Evolutionary conservation across 148 eudicot genomes (phyloP).

Genomic region (Euryodendron excelsum): DNA sequence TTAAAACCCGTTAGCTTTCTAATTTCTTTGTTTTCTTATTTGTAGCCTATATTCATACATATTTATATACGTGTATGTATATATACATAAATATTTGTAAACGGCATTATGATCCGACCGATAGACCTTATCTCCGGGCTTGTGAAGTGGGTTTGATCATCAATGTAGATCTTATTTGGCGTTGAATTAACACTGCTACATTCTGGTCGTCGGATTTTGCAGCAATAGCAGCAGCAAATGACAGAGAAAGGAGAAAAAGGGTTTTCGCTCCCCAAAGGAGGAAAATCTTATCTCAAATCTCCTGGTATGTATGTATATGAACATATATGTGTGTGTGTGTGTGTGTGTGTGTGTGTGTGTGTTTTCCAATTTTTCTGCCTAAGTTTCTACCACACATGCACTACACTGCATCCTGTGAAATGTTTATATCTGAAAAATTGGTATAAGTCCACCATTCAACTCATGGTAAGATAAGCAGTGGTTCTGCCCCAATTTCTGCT

Average conservation of each 20-base stretch:
- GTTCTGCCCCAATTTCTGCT: not conserved
- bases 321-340: not conserved
- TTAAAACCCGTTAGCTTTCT: not conserved
- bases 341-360: not conserved
- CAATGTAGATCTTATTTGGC: too few species aligned
- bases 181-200: too few species aligned
- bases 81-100: too few species aligned
- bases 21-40: not conserved
- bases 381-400: not conserved
- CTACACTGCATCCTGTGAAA: not conserved
- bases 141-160: not conserved
- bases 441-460: not conserved
- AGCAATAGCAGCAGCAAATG: slow-evolving; percentile 9
- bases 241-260: slow-evolving; percentile 35
- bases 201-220: not conserved
- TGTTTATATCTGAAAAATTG: not conserved
- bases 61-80: too few species aligned
- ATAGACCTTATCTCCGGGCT: not conserved
- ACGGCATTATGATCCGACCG: too few species aligned
- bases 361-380: not conserved
- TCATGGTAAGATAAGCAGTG: not conserved
- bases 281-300: slow-evolving; percentile 28
- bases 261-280: slow-evolving; percentile 22
- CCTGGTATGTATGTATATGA: slow-evolving; percentile 12
- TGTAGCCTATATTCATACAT: not conserved